Base-by-base conservation (phyloP, 2,329 filamentous ascomycete genomes). In the Macroventuria anomochaeta region DNA sequence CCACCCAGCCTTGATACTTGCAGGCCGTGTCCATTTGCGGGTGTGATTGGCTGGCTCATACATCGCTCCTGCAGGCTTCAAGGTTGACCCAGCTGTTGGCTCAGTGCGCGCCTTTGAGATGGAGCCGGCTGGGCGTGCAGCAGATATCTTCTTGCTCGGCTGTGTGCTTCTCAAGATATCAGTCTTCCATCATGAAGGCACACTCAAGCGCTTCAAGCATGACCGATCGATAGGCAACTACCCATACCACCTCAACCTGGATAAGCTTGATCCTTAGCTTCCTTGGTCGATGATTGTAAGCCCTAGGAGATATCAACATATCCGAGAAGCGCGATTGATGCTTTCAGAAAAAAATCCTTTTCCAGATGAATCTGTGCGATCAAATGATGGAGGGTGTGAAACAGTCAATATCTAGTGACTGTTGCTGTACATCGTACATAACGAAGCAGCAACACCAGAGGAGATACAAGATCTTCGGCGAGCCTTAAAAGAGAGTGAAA, bases 131-230 rank as follows among this genome's bases (percentile, higher is more conserved):
- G n/a, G n/a, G n/a, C n/a, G n/a, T n/a, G n/a, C n/a, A n/a, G 83
- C 86, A 34, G 89, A 91, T 67, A 78, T 91, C 25, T 92, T 88
- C 74, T 89, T 87, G 2, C 78, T 91, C 1, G 88, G 85, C 11
- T 89, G 88, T 68, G 80, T 91, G 46, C 87, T 88, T 55, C 79
- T 91, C 7, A 88, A 92, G 59, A 80, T 91, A 32, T 66, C 91
- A 18, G 85, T 85, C 17, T 85, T 89, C 7, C 44, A 55, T 8
- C 6, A 29, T 7, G 39, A 40, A n/a, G 47, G 52, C 64, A 76
- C 88, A 33, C 74, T 90, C 54, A 88, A 89, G 67, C 84, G 86
- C 55, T 83, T 85, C 47, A 80, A 83, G 2, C 80, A 82, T 20
- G 21, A 21, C 5, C 12, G 12, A 4, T 17, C 29, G 1, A 23